These are phyloP conservation scores for Eucalyptus viminalis DNA, from an alignment of 345 rosid species.

Conservation along the genomic window DNA sequence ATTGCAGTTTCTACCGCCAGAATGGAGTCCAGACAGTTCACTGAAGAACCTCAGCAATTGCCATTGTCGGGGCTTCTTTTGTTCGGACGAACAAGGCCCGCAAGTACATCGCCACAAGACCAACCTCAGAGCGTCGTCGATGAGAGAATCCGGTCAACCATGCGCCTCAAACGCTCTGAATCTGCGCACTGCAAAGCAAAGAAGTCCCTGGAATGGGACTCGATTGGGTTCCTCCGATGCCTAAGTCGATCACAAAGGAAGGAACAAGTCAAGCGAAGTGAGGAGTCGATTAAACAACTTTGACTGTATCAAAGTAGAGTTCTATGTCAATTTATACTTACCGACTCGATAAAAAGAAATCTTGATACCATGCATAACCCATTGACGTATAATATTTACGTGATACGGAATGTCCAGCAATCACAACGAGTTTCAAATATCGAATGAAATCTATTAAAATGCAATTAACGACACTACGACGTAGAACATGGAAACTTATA, in stretches of 20 bases:
- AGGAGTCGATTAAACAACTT: neutral
- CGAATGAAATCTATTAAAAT: neutral
- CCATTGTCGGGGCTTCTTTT: neutral
- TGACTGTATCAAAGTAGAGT: neutral
- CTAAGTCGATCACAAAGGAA: neutral
- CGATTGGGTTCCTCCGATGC: neutral
- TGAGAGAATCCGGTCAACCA: neutral
- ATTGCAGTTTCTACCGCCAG: neutral
- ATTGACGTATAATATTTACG: rapidly evolving
- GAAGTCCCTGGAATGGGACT: neutral
- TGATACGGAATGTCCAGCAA: rapidly evolving
- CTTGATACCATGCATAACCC: rapidly evolving
- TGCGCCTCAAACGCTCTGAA: neutral
- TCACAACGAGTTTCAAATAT: neutral
- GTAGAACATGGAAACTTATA: neutral
- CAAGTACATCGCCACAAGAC: neutral
- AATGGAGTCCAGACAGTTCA: neutral
- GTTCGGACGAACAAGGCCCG: neutral
- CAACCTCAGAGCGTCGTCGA: neutral
- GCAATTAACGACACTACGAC: rapidly evolving
- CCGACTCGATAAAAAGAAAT: rapidly evolving
- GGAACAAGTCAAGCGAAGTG: neutral
- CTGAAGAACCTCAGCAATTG: neutral
- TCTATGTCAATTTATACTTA: neutral
- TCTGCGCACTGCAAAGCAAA: neutral